Percentiles rank a stretch among this genome's conserved stretches.
These are phyloP conservation scores for Penicillium paradoxum DNA, from an alignment of 495 filamentous ascomycete species.

Conservation along the genomic window DNA sequence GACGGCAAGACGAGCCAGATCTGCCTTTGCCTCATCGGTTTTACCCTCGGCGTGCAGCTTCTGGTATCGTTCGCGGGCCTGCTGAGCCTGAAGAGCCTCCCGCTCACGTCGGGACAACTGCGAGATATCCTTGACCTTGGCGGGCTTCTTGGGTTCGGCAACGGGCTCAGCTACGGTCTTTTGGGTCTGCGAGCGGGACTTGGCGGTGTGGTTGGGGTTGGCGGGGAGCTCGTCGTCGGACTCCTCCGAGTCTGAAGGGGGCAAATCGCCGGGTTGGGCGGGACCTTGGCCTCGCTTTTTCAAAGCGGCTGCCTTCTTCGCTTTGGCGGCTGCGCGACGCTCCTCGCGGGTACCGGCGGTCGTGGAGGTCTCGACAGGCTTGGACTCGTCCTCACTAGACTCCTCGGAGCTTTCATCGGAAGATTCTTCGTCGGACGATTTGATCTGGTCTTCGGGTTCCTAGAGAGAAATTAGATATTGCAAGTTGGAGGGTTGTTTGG, in stretches of 20 bases:
- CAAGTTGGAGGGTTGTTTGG: neutral
- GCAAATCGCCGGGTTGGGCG: conserved; percentile 77
- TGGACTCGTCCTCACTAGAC: conserved; percentile 33
- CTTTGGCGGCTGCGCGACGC: conserved; percentile 82
- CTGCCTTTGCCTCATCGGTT: conserved; percentile 93
- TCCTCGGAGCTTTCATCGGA: conserved; percentile 37
- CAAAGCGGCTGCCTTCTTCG: conserved; percentile 83
- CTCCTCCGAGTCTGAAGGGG: conserved; percentile 61
- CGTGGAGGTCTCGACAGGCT: conserved; percentile 9
- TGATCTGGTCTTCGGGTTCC: conserved; percentile 44
- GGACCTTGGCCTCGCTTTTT: conserved; percentile 57
- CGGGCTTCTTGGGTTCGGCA: conserved; percentile 27
- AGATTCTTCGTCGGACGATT: conserved; percentile 39
- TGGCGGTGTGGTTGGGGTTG: conserved; percentile 84
- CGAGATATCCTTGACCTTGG: conserved; percentile 32
- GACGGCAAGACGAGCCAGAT: conserved; percentile 73
- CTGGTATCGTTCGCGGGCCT: conserved; percentile 84
- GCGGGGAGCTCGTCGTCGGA: conserved; percentile 64
- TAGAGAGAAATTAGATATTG: conserved; percentile 12
- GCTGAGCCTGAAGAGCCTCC: conserved; percentile 81
- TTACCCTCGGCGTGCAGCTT: conserved; percentile 95
- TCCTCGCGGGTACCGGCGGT: conserved; percentile 73
- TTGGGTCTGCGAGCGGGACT: conserved; percentile 56
- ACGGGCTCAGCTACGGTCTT: conserved; percentile 39
- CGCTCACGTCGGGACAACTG: conserved; percentile 77